Conservation (phyloP, 2,329 filamentous ascomycete species). For the Cladorrhinum sp. region DNA sequence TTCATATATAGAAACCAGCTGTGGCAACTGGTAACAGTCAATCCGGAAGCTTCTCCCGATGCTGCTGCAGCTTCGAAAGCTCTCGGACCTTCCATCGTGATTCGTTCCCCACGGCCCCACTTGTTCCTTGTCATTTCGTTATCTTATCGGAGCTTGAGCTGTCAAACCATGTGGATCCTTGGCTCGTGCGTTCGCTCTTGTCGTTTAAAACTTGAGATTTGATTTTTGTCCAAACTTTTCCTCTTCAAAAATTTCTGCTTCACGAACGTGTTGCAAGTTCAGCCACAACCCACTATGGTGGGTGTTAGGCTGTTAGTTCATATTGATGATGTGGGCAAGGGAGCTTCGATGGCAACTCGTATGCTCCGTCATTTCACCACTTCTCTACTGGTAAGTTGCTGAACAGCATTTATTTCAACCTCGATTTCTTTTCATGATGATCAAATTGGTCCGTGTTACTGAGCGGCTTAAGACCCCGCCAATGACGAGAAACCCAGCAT, state of each 20-base stretch:
- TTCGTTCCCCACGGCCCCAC: slow-evolving; percentile 7
- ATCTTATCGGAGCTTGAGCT: slow-evolving; percentile 24
- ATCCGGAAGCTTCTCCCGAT: slow-evolving; percentile 1
- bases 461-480: slow-evolving; percentile 79
- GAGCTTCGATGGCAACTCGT: neutral
- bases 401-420: neutral
- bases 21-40: neutral
- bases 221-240: neutral
- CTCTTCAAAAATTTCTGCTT: neutral
- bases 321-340: neutral
- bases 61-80: slow-evolving; percentile 19
- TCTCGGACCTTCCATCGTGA: slow-evolving; percentile 26
- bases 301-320: neutral
- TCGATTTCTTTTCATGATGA: slow-evolving; percentile 58
- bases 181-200: slow-evolving; percentile 17
- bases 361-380: neutral
- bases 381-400: slow-evolving; percentile 11
- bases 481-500: slow-evolving; percentile 58
- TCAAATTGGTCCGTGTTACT: slow-evolving; percentile 85
- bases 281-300: neutral
- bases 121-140: slow-evolving; percentile 3
- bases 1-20: slow-evolving; percentile 7
- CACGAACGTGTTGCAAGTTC: neutral
- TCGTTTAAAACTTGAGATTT: slow-evolving; percentile 13
- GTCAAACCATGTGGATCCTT: neutral